Conservation (phyloP, 805 yeast genomes). For the Teunomyces aglyptinius region DNA sequence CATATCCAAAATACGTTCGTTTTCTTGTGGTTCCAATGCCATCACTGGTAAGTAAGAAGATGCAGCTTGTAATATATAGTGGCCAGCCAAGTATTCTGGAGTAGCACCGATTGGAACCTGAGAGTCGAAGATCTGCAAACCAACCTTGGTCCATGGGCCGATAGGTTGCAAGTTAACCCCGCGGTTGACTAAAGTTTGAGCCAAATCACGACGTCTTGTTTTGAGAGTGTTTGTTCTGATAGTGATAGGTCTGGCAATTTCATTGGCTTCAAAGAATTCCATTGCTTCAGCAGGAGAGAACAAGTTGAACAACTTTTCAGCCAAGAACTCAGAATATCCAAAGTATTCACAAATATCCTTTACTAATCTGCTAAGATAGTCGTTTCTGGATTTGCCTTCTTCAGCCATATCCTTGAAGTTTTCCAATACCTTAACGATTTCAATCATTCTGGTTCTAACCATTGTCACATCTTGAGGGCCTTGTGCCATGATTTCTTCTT, state of each 20-base stretch:
- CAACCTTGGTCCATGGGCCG: conserved; percentile 98
- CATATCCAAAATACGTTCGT: conserved; percentile 95
- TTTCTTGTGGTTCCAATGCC: conserved; percentile 97
- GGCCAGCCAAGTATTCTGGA: conserved; percentile 97
- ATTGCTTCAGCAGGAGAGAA: conserved; percentile 95
- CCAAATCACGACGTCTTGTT: conserved; percentile 93
- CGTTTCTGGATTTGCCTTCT: conserved; percentile 82
- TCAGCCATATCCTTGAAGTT: conserved; percentile 81
- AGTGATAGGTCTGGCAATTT: conserved; percentile 92
- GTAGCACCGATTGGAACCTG: conserved; percentile 99
- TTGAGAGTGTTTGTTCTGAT: conserved; percentile 96
- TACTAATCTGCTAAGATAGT: conserved; percentile 73
- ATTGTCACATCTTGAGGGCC: conserved; percentile 75
- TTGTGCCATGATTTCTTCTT: conserved; percentile 46
- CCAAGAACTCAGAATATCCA: conserved; percentile 88
- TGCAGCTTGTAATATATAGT: conserved; percentile 96
- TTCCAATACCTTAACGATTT: conserved; percentile 89
- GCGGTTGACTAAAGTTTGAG: conserved; percentile 90
- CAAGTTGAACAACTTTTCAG: conserved; percentile 87
- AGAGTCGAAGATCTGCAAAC: conserved; percentile 94
- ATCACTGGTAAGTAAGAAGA: conserved; percentile 96
- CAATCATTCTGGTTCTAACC: conserved; percentile 91
- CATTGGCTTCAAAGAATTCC: conserved; percentile 98
- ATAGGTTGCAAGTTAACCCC: conserved; percentile 98
- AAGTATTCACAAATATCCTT: conserved; percentile 89